These are phyloP conservation scores for Crithidia sp. DNA, from an alignment of 208 protist species.

Conservation along the genomic window DNA sequence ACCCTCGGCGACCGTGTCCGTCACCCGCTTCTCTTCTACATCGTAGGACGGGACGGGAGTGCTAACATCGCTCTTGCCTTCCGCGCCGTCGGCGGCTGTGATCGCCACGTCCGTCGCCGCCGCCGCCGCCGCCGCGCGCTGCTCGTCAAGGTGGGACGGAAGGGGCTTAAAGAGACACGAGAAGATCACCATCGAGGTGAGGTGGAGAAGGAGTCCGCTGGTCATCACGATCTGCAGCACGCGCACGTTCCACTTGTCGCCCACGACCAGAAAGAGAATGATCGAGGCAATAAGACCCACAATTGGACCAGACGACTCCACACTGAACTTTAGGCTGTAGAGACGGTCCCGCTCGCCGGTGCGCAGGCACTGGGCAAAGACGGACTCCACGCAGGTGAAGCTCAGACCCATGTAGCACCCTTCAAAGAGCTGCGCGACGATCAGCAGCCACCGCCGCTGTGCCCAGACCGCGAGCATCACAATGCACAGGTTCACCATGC, in stretches of 20 bases:
- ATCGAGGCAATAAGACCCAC: conserved; percentile 53
- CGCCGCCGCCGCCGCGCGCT: not conserved
- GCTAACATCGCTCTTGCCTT: not conserved
- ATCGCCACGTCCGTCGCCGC: conserved; percentile 11
- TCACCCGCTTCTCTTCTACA: conserved; percentile 34
- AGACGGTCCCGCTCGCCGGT: conserved; percentile 64
- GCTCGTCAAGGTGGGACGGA: conserved; percentile 39
- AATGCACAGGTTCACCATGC: conserved; percentile 46
- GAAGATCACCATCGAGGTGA: conserved; percentile 59
- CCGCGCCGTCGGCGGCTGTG: not conserved
- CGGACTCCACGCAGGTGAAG: conserved; percentile 68
- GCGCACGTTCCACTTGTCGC: conserved; percentile 49
- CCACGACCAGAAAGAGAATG: conserved; percentile 51
- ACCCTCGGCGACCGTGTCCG: conserved; percentile 25
- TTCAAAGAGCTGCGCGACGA: conserved; percentile 63
- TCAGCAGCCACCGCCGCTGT: conserved; percentile 37
- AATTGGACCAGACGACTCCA: conserved; percentile 64
- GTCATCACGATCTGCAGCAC: conserved; percentile 66
- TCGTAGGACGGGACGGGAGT: conserved; percentile 11
- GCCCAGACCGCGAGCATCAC: conserved; percentile 46
- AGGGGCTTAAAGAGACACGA: conserved; percentile 51
- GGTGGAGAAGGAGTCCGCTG: conserved; percentile 50
- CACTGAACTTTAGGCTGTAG: conserved; percentile 76
- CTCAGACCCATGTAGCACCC: conserved; percentile 71
- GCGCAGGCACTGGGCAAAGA: conserved; percentile 71